Evolutionary conservation across 805 yeast genomes (phyloP).

Genomic region (Candida krabiensis): DNA sequence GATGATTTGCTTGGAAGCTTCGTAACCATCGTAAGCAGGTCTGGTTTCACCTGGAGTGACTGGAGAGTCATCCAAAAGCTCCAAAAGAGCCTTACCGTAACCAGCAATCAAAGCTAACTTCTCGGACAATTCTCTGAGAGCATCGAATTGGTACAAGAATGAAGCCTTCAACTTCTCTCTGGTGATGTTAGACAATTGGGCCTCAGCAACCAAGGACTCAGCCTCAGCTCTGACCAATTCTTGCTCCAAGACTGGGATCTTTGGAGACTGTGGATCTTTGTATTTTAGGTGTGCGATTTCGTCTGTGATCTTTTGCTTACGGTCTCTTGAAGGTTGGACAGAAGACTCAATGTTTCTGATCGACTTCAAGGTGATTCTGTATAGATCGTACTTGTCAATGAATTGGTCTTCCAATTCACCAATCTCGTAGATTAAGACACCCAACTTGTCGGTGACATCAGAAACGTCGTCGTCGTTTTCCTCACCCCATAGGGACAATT

Average conservation of each 20-base stretch:
- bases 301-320: conserved; percentile 96
- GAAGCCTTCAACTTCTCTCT: conserved; percentile 98
- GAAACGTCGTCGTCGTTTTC: conserved; percentile 96
- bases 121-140: conserved; percentile 92
- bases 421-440: conserved; percentile 91
- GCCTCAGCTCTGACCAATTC: conserved; percentile 99
- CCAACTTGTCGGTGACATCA: conserved; percentile 95
- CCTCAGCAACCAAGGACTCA: conserved; percentile 98
- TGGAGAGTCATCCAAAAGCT: conserved; percentile 93
- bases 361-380: conserved; percentile 92
- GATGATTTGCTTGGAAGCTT: conserved; percentile 96
- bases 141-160: conserved; percentile 94
- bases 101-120: conserved; percentile 97
- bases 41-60: conserved; percentile 99
- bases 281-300: conserved; percentile 97
- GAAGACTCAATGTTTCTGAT: conserved; percentile 96
- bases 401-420: conserved; percentile 98
- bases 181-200: conserved; percentile 96
- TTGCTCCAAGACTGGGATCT: conserved; percentile 93
- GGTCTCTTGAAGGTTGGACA: conserved; percentile 97
- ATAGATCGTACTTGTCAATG: conserved; percentile 97
- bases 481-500: conserved; percentile 96
- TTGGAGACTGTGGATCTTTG: conserved; percentile 97
- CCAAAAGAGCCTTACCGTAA: conserved; percentile 96
- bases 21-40: conserved; percentile 97